Evolutionary conservation across 1,139 yeast genomes (phyloP), one percentile per base, ranked within the genome.

Genomic region (Hansenula sp.): DNA sequence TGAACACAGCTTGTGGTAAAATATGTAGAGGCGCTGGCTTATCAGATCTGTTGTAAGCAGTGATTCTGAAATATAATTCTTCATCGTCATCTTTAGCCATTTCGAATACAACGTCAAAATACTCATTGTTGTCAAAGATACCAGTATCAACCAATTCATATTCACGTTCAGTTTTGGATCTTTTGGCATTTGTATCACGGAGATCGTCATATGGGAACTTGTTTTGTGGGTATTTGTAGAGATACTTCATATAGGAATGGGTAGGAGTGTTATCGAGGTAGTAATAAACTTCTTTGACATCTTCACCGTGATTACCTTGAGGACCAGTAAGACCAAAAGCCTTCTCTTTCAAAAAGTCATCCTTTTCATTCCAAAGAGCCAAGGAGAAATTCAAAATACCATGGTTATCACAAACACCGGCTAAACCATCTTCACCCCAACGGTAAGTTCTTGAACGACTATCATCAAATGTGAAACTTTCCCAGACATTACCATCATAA

Each of bases 371-470:
- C 98, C 98, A 91, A 50, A 91, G 72, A 1, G 91, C 96, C 71
- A 90, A 73, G 32, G 89, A 53, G 47, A 88, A 66, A 62, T 95
- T 85, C 43, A 88, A 70, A 57, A 78, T 66, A 62, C 88, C 96
- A 57, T 88, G 91, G 53, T 88, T 81, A 62, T 91, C 98, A 47
- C 88, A 78, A 18, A 89, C 86, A 43, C 98, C 98, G 10, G 95
- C 96, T 55, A 91, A 71, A 4, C 98, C 98, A 62, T 91, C 98
- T 65, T 91, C 98, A 40, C 96, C 96, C 98, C 98, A 91, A 43
- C 98, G 74, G 61, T 87, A 91, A 16, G 88, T 81, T 59, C 98
- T 74, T 25, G 94, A 79, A 51, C 81, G 75, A 4, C 96, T 87
- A 51, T 88, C 91, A 48, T 88, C 96, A 63, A 90, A 90, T 10